Base-by-base conservation (phyloP, 805 yeast species). In the Saturnispora galanensis region DNA sequence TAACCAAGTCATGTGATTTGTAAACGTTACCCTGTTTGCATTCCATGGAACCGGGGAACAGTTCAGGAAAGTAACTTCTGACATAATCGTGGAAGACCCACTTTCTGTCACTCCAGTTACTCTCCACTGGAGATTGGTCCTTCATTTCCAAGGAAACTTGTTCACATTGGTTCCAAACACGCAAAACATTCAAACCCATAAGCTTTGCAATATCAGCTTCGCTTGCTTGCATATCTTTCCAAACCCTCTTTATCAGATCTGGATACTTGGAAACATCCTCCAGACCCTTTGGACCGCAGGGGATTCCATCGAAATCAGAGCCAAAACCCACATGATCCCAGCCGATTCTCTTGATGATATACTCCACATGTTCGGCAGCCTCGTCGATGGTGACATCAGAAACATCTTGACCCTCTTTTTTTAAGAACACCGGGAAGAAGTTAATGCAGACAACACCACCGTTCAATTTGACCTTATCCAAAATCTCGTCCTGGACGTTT, bases 181-280 rank as follows among this genome's bases (percentile, higher is more conserved):
- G 61, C 26, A 69, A 46, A 6, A 71, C 64, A 50, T 72, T 72
- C 30, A 65, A 54, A 0, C 77, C 77, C 71, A 71, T 69, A 10
- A 72, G 49, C 45, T 63, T 63, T 8, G 60, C 50, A 17, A 72
- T 65, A 34, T 73, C 65, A n/a, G 64, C 69, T 36, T 72, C 75
- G 1, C 68, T 54, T 1, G 77, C 77, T 29, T 63, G 63, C 3
- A 56, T 50, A 4, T 39, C 56, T 33, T 41, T 38, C 62, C 59
- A 57, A 26, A 56, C 53, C 32, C 50, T 56, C 45, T 63, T 64
- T 28, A 74, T 53, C 41, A 74, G 55, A 35, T 70, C 75, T 0
- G 79, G 79, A 50, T 74, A 74, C 52, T 73, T 74, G 10, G 77
- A 71, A 1, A 72, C 77, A 51, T 74, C 77, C 52, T 74, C 77